phyloP scores from a whole-genome alignment of 2,329 filamentous ascomycete genomes.

The Colletotrichum eremochloae region DNA sequence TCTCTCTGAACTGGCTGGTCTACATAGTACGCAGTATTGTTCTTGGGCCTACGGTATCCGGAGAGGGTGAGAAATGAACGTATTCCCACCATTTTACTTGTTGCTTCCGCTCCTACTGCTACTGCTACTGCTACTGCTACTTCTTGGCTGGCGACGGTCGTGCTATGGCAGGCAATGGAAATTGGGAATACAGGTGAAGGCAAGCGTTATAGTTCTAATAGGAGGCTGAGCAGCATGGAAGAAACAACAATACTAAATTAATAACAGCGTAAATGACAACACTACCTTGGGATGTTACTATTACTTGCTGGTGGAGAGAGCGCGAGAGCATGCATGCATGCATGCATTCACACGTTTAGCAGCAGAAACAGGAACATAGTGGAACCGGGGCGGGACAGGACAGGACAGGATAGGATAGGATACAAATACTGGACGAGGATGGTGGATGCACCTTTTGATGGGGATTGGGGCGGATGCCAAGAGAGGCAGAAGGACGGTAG shows the following conservation, averaged over 20 bases:
- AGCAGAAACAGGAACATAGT: not conserved
- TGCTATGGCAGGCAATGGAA: not conserved
- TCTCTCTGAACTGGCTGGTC: not conserved
- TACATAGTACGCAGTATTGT: too few species aligned
- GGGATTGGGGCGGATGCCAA: not conserved
- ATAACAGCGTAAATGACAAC: not conserved
- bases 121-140: not conserved
- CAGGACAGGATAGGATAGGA: not conserved
- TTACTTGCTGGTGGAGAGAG: not conserved
- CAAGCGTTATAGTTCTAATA: not conserved
- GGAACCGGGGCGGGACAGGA: not conserved
- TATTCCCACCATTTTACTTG: not conserved
- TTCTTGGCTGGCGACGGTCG: not conserved
- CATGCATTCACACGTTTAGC: not conserved
- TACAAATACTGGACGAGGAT: conserved; percentile 20
- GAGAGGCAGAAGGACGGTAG: too few species aligned
- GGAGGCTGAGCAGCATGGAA: not conserved
- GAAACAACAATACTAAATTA: not conserved
- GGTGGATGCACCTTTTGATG: conserved; percentile 25
- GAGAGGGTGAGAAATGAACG: not conserved
- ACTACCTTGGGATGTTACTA: not conserved
- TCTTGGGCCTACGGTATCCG: not conserved
- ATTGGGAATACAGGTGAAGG: not conserved
- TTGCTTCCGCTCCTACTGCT: not conserved
- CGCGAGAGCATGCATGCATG: not conserved